Conservation (phyloP, 2,329 filamentous ascomycete species). For the Leptosphaerulina australis region DNA sequence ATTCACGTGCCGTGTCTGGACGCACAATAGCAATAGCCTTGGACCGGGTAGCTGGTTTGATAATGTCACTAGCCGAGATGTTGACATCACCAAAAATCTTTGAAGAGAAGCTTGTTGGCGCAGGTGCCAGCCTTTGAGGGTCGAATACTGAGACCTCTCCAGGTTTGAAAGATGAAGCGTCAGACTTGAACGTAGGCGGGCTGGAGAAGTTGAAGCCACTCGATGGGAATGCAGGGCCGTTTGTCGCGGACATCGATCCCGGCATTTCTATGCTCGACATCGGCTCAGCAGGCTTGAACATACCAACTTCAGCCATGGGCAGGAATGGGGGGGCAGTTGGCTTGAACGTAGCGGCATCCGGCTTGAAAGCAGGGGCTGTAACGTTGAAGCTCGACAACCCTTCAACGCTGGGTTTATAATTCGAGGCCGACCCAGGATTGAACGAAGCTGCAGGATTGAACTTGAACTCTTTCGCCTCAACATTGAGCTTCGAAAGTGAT, state of each 20-base stretch:
- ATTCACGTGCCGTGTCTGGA: slow-evolving; percentile 56
- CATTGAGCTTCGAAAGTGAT: slow-evolving; percentile 81
- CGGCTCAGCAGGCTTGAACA: slow-evolving; percentile 13
- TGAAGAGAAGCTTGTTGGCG: slow-evolving; percentile 39
- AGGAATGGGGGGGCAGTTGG: slow-evolving; percentile 35
- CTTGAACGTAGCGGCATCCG: slow-evolving; percentile 63
- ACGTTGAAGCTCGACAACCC: slow-evolving; percentile 65
- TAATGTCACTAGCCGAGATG: slow-evolving; percentile 64
- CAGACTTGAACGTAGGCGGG: slow-evolving; percentile 56
- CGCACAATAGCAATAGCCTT: slow-evolving; percentile 84
- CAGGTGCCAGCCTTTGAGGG: slow-evolving; percentile 28
- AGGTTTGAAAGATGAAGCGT: slow-evolving; percentile 73
- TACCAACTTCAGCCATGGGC: slow-evolving; percentile 29
- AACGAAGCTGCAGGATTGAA: slow-evolving; percentile 67
- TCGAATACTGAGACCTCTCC: slow-evolving; percentile 29
- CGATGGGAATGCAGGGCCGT: slow-evolving; percentile 23
- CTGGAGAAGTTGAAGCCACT: slow-evolving; percentile 35
- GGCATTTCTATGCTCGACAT: slow-evolving; percentile 12
- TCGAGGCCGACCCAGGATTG: slow-evolving; percentile 52
- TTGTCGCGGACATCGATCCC: slow-evolving; percentile 22
- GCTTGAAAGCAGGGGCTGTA: slow-evolving; percentile 72
- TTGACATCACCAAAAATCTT: slow-evolving; percentile 52
- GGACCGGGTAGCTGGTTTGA: slow-evolving; percentile 71
- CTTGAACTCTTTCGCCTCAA: slow-evolving; percentile 84
- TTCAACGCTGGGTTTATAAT: slow-evolving; percentile 47